Percentiles rank a stretch among this genome's conserved stretches.
Evolutionary conservation across 1,139 yeast genomes (phyloP).

Genomic region (Yamadazyma taylorii): DNA sequence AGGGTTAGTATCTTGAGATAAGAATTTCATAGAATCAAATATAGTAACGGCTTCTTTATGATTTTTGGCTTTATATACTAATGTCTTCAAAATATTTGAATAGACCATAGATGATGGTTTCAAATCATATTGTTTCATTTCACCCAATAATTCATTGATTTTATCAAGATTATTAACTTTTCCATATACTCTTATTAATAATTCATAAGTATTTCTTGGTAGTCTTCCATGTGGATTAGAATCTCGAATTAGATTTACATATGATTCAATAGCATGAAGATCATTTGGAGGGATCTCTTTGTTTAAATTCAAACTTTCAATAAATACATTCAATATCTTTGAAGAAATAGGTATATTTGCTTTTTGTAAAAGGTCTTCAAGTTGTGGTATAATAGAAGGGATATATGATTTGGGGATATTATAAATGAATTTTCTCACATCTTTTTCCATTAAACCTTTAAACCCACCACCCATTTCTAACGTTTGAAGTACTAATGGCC

Average conservation of each 20-base stretch:
- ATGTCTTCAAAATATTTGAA: constrained; percentile 65
- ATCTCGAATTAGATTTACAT: constrained; percentile 18
- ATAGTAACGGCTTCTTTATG: constrained; percentile 66
- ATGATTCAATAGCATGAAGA: constrained; percentile 25
- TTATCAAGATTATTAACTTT: constrained; percentile 30
- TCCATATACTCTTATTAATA: constrained; percentile 43
- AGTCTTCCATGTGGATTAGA: constrained; percentile 19
- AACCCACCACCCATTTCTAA: constrained; percentile 45
- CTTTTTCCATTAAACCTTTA: constrained; percentile 31
- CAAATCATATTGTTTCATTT: constrained; percentile 51
- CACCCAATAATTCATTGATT: constrained; percentile 38
- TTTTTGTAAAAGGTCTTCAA: constrained; percentile 34
- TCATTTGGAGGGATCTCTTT: constrained; percentile 22
- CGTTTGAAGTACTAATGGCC: constrained; percentile 54
- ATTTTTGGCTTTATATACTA: constrained; percentile 53
- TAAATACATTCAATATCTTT: constrained; percentile 43
- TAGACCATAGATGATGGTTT: constrained; percentile 60
- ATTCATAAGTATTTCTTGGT: constrained; percentile 30
- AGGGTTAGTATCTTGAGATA: constrained; percentile 65
- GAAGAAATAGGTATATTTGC: constrained; percentile 34
- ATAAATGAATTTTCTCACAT: constrained; percentile 42
- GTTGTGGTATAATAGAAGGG: constrained; percentile 30
- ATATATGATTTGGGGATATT: constrained; percentile 43
- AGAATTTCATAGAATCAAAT: constrained; percentile 84
- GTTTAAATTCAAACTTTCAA: constrained; percentile 39